Evolutionary conservation across 2,329 filamentous ascomycete genomes (phyloP).

Genomic region (Colletotrichum shisoi): DNA sequence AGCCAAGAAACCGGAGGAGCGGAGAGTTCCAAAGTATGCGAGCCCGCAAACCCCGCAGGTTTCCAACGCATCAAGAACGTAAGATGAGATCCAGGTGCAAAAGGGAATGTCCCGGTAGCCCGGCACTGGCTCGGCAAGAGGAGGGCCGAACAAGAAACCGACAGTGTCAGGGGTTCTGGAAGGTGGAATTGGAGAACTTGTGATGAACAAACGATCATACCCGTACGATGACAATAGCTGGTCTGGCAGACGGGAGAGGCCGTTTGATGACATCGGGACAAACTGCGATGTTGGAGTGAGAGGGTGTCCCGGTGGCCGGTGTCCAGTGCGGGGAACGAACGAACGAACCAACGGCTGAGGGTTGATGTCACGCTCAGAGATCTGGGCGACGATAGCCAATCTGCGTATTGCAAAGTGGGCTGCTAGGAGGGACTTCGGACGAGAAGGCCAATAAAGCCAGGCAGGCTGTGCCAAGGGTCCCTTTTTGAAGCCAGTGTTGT

Average conservation of each 20-base stretch:
- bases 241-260: not conserved
- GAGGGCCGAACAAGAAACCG: not conserved
- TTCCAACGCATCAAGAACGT: slow-evolving; percentile 13
- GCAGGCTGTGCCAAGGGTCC: not conserved
- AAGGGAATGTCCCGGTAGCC: not conserved
- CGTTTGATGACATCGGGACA: slow-evolving; percentile 13
- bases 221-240: slow-evolving; percentile 8
- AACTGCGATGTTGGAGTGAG: slow-evolving; percentile 11
- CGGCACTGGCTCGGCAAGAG: slow-evolving; percentile 15
- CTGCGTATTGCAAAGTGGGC: not conserved
- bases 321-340: too few relatives aligned
- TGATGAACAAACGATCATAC: slow-evolving; percentile 4
- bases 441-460: slow-evolving; percentile 9
- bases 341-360: slow-evolving; percentile 15
- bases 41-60: slow-evolving; percentile 35
- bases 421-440: slow-evolving; percentile 21
- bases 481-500: not conserved
- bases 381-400: not conserved
- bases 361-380: not conserved
- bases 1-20: slow-evolving; percentile 15
- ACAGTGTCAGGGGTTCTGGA: not conserved
- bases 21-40: slow-evolving; percentile 2
- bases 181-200: not conserved
- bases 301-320: slow-evolving; percentile 6
- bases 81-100: slow-evolving; percentile 14